Evolutionary conservation across 2,329 filamentous ascomycete species (phyloP), one percentile per base, ranked within the genome.

Genomic region (Ceratocystis alfenasii): DNA sequence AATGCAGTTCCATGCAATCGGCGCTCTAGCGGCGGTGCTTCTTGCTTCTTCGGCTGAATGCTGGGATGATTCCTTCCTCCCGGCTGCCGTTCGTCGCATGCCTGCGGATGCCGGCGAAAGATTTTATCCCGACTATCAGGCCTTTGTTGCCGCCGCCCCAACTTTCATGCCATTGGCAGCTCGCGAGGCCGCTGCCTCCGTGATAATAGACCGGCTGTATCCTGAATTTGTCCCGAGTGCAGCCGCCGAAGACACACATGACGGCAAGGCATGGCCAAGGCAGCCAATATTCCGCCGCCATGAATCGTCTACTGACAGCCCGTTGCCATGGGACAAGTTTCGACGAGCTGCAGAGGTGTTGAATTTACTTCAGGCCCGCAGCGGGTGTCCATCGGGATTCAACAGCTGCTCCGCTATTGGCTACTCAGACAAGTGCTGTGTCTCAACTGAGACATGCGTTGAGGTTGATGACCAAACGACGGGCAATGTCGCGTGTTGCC

Each of bases 401-500:
- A 78, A 76, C 46, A 81, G 79, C 72, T 94, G 89, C 74, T 78
- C 79, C 17, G 76, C 75, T 20, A 86, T 90, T 70, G 83, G 81
- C 6, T 81, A 82, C 59, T 82, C 87, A 0, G 82, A 90, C 74
- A 87, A 86, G 74, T 94, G 89, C 77, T 94, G 89, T 73, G 77
- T 80, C 25, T 77, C 78, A n/a, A 81, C 79, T 17, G 84, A 87
- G 69, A 82, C 79, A 6, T 94, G 89, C 72, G 84, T 87, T 60
- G 74, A 76, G 28, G 83, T 90, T 3, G 73, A 79, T 41, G 83
- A 88, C 73, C 81, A 81, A 5, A 81, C 81, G 0, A 77, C 86
- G 33, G 87, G 87, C 6, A 81, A 83, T 57, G 84, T 93, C 1
- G 89, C 88, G 2, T 94, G 89, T 74, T 94, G 89, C 75, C 87